Conservation (phyloP, 2,329 filamentous ascomycete genomes). For the Escovopsis sp. region DNA sequence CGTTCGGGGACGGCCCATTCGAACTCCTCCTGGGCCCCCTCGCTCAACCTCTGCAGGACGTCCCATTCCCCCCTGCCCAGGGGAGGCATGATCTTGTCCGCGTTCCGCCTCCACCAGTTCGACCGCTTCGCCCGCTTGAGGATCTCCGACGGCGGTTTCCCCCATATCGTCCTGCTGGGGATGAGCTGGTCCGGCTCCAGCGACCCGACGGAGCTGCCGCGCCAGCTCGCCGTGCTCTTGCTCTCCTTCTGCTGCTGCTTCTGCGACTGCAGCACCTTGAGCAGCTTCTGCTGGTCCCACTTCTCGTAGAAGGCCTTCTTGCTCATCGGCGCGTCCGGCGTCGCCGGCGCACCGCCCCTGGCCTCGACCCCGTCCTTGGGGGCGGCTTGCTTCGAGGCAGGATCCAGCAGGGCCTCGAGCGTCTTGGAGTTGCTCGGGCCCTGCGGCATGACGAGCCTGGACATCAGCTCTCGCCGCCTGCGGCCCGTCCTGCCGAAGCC, state of each 20-base stretch:
- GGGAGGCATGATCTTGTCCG: constrained; percentile 38
- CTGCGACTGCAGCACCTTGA: constrained; percentile 28
- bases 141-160: constrained; percentile 25
- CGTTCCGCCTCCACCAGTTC: constrained; percentile 31
- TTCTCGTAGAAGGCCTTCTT: constrained; percentile 26
- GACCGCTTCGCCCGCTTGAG: constrained; percentile 28
- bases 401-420: constrained; percentile 20
- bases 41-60: constrained; percentile 30
- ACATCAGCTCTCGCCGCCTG: constrained; percentile 33
- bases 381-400: background rate
- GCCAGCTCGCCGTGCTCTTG: constrained; percentile 13
- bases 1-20: constrained; percentile 25
- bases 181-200: constrained; percentile 22
- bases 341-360: background rate
- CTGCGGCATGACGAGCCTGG: constrained; percentile 21
- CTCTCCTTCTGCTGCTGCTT: constrained; percentile 15
- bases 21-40: constrained; percentile 21
- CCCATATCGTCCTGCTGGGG: constrained; percentile 35
- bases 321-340: background rate
- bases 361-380: too few relatives aligned
- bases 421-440: constrained; percentile 26
- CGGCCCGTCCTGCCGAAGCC: constrained; percentile 40
- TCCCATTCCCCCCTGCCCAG: constrained; percentile 41
- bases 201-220: constrained; percentile 10
- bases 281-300: constrained; percentile 34